Conservation (phyloP, 257 asterid species). For the Fraxinus pennsylvanica region DNA sequence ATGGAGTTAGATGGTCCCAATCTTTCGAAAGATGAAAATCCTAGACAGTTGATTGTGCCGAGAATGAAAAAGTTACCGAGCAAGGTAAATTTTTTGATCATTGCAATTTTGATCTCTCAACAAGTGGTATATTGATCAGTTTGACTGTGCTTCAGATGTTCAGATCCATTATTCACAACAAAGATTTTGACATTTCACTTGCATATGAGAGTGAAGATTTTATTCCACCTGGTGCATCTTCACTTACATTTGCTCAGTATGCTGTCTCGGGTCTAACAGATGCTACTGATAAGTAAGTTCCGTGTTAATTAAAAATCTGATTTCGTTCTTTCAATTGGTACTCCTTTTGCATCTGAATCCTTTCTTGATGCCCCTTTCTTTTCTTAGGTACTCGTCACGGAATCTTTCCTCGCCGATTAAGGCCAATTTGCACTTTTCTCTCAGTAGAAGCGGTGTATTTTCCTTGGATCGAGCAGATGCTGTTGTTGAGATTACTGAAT, state of each 20-base stretch:
- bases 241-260: constrained; percentile 72
- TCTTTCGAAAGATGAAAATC: constrained; percentile 75
- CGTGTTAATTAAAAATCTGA: constrained; percentile 25
- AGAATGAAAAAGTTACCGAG: constrained; percentile 94
- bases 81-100: constrained; percentile 54
- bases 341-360: constrained; percentile 20
- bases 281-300: constrained; percentile 71
- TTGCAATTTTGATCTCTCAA: constrained; percentile 14
- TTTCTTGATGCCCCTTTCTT: constrained; percentile 19
- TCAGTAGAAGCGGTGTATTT: constrained; percentile 90
- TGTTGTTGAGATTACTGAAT: constrained; percentile 86
- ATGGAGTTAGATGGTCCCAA: constrained; percentile 81
- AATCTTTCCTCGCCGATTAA: constrained; percentile 93
- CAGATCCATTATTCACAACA: constrained; percentile 81
- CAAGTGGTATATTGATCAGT: constrained; percentile 23
- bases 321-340: constrained; percentile 7
- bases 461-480: constrained; percentile 92
- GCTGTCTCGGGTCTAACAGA: constrained; percentile 84
- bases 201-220: constrained; percentile 78
- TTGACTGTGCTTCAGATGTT: constrained; percentile 61
- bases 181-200: constrained; percentile 91
- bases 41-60: constrained; percentile 83
- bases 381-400: constrained; percentile 75
- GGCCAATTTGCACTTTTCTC: constrained; percentile 92
- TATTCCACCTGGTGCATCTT: constrained; percentile 74